These are phyloP conservation scores for Lachnellula subtilissima DNA, from an alignment of 2,329 filamentous ascomycete genomes.

Conservation along the genomic window DNA sequence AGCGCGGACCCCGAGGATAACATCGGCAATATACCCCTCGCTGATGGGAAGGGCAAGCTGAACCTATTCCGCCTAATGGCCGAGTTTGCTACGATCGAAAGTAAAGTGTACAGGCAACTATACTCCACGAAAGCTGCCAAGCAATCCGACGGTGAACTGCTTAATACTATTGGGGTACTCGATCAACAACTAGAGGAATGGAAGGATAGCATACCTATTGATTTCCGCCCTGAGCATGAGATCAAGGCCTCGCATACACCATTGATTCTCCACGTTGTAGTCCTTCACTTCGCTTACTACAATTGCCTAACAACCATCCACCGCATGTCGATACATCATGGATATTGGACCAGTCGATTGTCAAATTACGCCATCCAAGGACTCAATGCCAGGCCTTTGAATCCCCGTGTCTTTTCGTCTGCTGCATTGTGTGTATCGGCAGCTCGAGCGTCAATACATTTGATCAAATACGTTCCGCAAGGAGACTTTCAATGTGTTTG, in stretches of 20 bases:
- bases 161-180: conserved; percentile 93
- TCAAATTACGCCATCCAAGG: conserved; percentile 95
- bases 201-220: conserved; percentile 92
- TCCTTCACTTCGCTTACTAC: conserved; percentile 95
- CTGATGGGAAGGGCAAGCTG: conserved; percentile 85
- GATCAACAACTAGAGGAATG: conserved; percentile 87
- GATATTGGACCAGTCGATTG: conserved; percentile 93
- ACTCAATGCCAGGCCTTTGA: conserved; percentile 82
- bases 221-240: conserved; percentile 95
- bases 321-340: conserved; percentile 96
- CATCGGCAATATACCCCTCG: conserved; percentile 87
- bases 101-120: conserved; percentile 85
- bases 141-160: conserved; percentile 84
- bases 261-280: conserved; percentile 88
- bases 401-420: conserved; percentile 90
- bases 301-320: conserved; percentile 97
- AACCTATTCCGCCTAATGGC: conserved; percentile 94
- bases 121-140: conserved; percentile 92
- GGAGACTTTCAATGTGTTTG: conserved; percentile 94
- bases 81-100: conserved; percentile 85
- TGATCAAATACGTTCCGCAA: conserved; percentile 94
- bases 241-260: conserved; percentile 91
- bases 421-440: conserved; percentile 89
- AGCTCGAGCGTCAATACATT: conserved; percentile 83
- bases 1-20: conserved; percentile 88